These are phyloP conservation scores for Cordyceps militaris DNA, from an alignment of 2,329 filamentous ascomycete genomes.

Conservation along the genomic window DNA sequence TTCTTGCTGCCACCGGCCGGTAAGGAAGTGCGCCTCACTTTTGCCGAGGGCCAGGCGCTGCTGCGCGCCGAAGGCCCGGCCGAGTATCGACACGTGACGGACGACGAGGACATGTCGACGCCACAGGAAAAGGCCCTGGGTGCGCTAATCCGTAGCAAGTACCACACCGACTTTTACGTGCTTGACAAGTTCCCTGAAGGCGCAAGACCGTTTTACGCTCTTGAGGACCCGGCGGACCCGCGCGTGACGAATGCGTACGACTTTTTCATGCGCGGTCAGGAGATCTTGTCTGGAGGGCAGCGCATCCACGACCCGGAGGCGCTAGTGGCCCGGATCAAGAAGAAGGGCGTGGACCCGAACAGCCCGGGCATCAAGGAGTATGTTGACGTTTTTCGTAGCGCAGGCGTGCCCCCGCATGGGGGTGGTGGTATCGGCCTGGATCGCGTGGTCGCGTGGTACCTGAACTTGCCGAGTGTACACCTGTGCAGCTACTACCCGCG, in stretches of 20 bases:
- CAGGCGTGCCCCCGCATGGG: conserved; percentile 82
- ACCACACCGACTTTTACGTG: conserved; percentile 91
- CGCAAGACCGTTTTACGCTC: conserved; percentile 88
- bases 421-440: conserved; percentile 87
- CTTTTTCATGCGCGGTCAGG: conserved; percentile 88
- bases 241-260: conserved; percentile 64
- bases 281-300: conserved; percentile 87
- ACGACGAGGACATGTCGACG: conserved; percentile 74
- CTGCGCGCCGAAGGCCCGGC: conserved; percentile 65
- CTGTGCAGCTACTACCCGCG: conserved; percentile 51
- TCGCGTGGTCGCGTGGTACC: conserved; percentile 66
- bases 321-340: conserved; percentile 70
- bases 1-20: conserved; percentile 69
- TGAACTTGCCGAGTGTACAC: conserved; percentile 53
- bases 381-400: conserved; percentile 71
- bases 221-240: conserved; percentile 62
- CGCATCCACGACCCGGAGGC: conserved; percentile 75
- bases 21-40: conserved; percentile 69
- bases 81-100: conserved; percentile 60
- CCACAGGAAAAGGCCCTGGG: conserved; percentile 86
- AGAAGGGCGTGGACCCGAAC: conserved; percentile 72
- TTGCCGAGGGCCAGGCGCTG: conserved; percentile 70
- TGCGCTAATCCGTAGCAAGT: conserved; percentile 77
- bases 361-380: conserved; percentile 79
- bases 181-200: conserved; percentile 91